A percentile compares a stretch with the other conserved stretches of the same genome.
These are phyloP conservation scores for Oenanthe javanica DNA, from an alignment of 140 eudicot species.

Conservation along the genomic window DNA sequence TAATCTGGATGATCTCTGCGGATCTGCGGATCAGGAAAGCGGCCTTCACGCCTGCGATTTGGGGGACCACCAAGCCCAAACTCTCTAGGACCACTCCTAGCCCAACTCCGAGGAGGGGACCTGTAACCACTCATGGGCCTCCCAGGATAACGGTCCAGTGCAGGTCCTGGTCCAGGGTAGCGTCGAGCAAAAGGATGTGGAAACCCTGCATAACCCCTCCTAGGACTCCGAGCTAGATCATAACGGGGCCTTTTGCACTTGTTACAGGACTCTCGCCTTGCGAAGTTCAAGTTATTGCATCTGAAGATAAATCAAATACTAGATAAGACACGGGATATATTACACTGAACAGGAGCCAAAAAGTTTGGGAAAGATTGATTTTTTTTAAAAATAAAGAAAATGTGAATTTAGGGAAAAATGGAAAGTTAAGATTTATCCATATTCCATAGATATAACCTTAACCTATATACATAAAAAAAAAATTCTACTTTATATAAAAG, in stretches of 20 bases:
- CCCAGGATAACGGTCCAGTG: constrained; percentile 59
- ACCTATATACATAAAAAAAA: background rate
- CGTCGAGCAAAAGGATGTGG: constrained; percentile 50
- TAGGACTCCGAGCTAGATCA: constrained; percentile 62
- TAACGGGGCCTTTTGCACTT: constrained; percentile 78
- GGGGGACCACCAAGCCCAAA: constrained; percentile 46
- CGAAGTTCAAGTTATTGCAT: constrained; percentile 85
- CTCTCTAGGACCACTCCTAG: constrained; percentile 65
- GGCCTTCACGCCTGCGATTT: constrained; percentile 60
- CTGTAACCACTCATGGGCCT: constrained; percentile 64
- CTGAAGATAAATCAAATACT: constrained; percentile 23
- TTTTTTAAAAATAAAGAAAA: background rate
- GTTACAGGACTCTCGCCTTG: constrained; percentile 85
- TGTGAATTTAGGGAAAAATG: background rate
- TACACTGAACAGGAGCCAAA: background rate
- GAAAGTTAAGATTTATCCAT: background rate
- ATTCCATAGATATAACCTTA: background rate
- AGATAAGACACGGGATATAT: background rate
- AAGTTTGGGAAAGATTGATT: background rate
- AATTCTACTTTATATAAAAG: background rate
- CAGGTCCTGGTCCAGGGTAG: constrained; percentile 58
- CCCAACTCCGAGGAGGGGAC: constrained; percentile 79
- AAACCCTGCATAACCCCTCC: constrained; percentile 61
- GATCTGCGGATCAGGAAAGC: constrained; percentile 40
- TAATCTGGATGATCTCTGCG: constrained; percentile 59